A percentile compares a stretch with the other conserved stretches of the same genome.
Evolutionary conservation across 2,329 filamentous ascomycete genomes (phyloP).

Genomic region (Nigrograna mackinnonii): DNA sequence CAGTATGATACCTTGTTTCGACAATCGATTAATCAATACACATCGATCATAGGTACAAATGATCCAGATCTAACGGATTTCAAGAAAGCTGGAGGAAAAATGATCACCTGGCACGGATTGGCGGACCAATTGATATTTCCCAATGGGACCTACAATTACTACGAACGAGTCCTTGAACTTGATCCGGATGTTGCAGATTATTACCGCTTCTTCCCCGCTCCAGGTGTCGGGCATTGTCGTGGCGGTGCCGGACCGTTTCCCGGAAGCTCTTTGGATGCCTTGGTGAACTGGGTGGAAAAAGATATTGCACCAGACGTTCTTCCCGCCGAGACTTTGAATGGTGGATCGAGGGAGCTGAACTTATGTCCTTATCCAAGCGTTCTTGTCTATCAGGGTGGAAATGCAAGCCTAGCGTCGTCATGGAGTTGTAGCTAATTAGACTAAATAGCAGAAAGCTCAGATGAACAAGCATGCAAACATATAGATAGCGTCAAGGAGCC

Average conservation of each 20-base stretch:
- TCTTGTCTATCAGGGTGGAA: no score
- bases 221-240: constrained; percentile 13
- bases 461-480: no score
- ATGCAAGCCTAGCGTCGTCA: no score
- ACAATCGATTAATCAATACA: constrained; percentile 30
- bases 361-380: no score
- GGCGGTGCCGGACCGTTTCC: background rate
- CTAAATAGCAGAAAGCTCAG: no score
- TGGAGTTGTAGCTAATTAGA: no score
- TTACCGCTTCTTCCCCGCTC: constrained; percentile 13
- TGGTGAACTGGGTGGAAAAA: constrained; percentile 5
- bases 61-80: constrained; percentile 44
- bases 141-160: constrained; percentile 1
- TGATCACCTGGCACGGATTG: constrained; percentile 48
- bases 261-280: background rate
- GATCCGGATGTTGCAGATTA: constrained; percentile 11
- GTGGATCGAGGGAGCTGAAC: no score
- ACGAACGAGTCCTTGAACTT: background rate
- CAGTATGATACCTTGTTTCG: constrained; percentile 25
- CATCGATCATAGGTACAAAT: constrained; percentile 39
- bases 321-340: no score
- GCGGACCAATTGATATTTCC: background rate
- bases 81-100: constrained; percentile 41
- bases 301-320: background rate
- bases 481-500: no score